Evolutionary conservation across 2,329 filamentous ascomycete species (phyloP).

Genomic region (Aureobasidium sp.): DNA sequence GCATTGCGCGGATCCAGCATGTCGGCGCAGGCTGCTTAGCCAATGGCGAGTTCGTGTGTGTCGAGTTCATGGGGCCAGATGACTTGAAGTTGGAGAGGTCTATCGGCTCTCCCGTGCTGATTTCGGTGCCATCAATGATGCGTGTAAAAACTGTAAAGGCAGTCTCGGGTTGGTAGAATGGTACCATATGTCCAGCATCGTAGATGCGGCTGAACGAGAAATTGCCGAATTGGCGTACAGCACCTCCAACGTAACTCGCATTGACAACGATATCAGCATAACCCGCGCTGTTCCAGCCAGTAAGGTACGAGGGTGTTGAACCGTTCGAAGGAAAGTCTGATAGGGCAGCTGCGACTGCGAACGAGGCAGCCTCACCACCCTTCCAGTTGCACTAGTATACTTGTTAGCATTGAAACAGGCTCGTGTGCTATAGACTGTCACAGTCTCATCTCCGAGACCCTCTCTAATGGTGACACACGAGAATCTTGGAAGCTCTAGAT

Average conservation of each 20-base stretch:
- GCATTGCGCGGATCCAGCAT: slow-evolving; percentile 54
- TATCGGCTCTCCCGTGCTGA: slow-evolving; percentile 44
- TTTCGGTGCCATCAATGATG: slow-evolving; percentile 44
- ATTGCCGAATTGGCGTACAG: slow-evolving; percentile 70
- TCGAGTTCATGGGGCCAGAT: slow-evolving; percentile 51
- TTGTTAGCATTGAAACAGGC: neutral
- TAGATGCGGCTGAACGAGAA: slow-evolving; percentile 47
- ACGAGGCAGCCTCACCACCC: slow-evolving; percentile 67
- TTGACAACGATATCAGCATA: slow-evolving; percentile 68
- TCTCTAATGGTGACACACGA: too few relatives aligned
- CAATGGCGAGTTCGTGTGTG: slow-evolving; percentile 48
- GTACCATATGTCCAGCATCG: slow-evolving; percentile 47
- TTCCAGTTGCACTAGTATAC: slow-evolving; percentile 49
- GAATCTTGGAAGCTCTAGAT: too few relatives aligned
- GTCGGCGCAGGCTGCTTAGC: slow-evolving; percentile 41
- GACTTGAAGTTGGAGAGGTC: slow-evolving; percentile 50
- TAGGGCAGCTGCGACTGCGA: slow-evolving; percentile 45
- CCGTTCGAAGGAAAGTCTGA: slow-evolving; percentile 20
- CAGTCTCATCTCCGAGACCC: too few relatives aligned
- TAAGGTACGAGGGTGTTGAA: slow-evolving; percentile 40
- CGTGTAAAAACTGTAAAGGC: slow-evolving; percentile 48
- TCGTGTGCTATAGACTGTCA: too few relatives aligned
- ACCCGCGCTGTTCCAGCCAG: slow-evolving; percentile 57
- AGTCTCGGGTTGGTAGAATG: slow-evolving; percentile 48
- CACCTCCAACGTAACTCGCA: slow-evolving; percentile 52